Base-by-base conservation (phyloP, 1,284 basidiomycete genomes). In the Malassezia sympodialis region DNA sequence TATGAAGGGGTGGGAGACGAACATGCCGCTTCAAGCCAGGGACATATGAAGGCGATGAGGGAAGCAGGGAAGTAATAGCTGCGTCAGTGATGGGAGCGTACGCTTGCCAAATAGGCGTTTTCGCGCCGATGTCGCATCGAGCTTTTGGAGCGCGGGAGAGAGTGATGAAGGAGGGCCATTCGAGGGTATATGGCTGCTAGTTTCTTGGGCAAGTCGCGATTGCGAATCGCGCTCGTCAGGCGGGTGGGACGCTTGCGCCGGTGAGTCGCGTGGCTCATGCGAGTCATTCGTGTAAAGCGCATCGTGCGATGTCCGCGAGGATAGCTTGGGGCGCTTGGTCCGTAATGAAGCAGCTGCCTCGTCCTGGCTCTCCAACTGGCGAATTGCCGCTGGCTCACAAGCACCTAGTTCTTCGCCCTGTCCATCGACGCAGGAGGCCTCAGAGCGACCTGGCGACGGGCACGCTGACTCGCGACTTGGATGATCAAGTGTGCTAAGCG, bases 21-120 rank as follows among this genome's bases (percentile, higher is more conserved):
- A 46, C 27, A 8, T 23, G 40, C n/a, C 50, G 43, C 17, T 14
- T 26, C 12, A 57, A 42, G 8, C 55, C 55, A 0, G 53, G 14
- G 2, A 27, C 15, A 6, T 46, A 37, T 2, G 30, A 45, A 5
- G 43, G 43, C 15, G 26, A 12, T 17, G 43, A 21, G 2, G 26
- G 19, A 12, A 49, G 45, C 1, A 54, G 45, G 8, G 40, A 31
- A 8, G 39, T 21, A 28, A 47, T 24, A 11, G 45, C 46, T 48
- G 51, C 2, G n/a, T 27, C 19, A 31, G 23, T 11, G 8, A 26
- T n/a, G 10, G n/a, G 7, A n/a, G 34, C 55, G 39, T 56, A 56
- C 54, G 55, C 32, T 57, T 57, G 15, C 55, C 55, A 42, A 46
- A 56, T 5, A 56, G 30, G 27, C 49, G 48, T 23, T 39, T 41